A percentile compares a stretch with the other conserved stretches of the same genome.
Conservation (phyloP, 2,329 filamentous ascomycete genomes). For the Diaporthe longicolla region DNA sequence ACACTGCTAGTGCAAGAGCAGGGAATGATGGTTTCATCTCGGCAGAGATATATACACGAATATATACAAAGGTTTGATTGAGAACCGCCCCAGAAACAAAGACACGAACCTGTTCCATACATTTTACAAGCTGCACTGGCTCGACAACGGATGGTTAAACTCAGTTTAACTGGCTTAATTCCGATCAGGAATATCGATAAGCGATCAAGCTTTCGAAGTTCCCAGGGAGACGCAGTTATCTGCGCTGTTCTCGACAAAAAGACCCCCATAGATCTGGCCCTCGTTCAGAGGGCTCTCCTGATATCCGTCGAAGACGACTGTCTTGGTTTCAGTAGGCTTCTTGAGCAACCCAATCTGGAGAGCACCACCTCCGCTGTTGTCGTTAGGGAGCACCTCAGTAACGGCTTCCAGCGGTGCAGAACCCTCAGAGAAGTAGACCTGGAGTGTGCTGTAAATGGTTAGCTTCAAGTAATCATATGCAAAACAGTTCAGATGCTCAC, state of each 20-base stretch:
- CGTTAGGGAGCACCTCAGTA: slow-evolving; percentile 60
- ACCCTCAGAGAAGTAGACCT: slow-evolving; percentile 69
- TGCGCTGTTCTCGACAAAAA: slow-evolving; percentile 66
- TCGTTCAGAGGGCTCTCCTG: slow-evolving; percentile 65
- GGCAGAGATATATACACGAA: neutral
- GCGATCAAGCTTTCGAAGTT: neutral
- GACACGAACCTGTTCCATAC: too few relatives aligned
- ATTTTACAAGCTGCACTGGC: too few relatives aligned
- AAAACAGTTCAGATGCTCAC: neutral
- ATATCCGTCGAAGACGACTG: slow-evolving; percentile 63
- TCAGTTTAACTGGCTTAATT: too few relatives aligned
- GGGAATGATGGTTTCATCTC: too few relatives aligned
- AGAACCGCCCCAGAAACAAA: too few relatives aligned
- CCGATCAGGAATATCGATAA: too few relatives aligned
- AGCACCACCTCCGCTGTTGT: slow-evolving; percentile 70
- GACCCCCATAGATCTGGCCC: slow-evolving; percentile 65
- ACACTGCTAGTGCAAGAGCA: too few relatives aligned
- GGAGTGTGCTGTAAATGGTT: slow-evolving; percentile 60
- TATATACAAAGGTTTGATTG: too few relatives aligned
- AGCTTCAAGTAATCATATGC: neutral
- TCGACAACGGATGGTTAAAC: too few relatives aligned
- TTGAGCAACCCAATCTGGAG: slow-evolving; percentile 74
- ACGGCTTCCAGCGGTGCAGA: slow-evolving; percentile 60
- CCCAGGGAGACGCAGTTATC: slow-evolving; percentile 54
- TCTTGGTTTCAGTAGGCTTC: slow-evolving; percentile 65